Conservation (phyloP, 2,329 filamentous ascomycete species). For the Lecanosticta acicola region DNA sequence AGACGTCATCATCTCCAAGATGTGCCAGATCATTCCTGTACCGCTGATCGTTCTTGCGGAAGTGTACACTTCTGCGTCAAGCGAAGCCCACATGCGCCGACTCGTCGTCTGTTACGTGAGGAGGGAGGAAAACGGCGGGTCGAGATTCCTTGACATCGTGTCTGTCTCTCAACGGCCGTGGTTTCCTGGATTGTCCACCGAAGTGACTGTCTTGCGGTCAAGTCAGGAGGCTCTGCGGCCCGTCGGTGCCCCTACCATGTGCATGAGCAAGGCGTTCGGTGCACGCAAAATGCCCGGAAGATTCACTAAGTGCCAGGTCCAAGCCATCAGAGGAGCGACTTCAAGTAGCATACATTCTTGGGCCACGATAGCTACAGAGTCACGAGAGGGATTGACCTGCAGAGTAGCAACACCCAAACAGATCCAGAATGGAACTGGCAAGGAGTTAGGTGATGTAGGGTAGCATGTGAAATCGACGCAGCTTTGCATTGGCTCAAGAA, state of each 20-base stretch:
- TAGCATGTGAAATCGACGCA: too few relatives aligned
- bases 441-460: too few relatives aligned
- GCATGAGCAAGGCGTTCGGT: slow-evolving; percentile 1
- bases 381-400: too few relatives aligned
- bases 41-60: background rate
- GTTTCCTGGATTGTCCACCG: background rate
- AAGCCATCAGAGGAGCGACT: too few relatives aligned
- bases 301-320: too few relatives aligned
- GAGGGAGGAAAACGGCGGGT: background rate
- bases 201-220: background rate
- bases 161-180: background rate
- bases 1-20: background rate
- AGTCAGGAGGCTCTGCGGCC: background rate
- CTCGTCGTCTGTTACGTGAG: background rate
- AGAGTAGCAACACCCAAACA: too few relatives aligned
- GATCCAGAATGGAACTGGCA: too few relatives aligned
- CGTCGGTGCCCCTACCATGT: background rate
- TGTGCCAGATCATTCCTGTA: background rate
- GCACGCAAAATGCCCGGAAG: background rate
- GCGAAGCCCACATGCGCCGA: background rate
- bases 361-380: too few relatives aligned
- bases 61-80: background rate
- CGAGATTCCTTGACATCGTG: background rate
- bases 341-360: too few relatives aligned
- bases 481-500: too few relatives aligned